phyloP scores from a whole-genome alignment of 225 moss, liverwort and hornwort species.

The Sphagnum tenellum region DNA sequence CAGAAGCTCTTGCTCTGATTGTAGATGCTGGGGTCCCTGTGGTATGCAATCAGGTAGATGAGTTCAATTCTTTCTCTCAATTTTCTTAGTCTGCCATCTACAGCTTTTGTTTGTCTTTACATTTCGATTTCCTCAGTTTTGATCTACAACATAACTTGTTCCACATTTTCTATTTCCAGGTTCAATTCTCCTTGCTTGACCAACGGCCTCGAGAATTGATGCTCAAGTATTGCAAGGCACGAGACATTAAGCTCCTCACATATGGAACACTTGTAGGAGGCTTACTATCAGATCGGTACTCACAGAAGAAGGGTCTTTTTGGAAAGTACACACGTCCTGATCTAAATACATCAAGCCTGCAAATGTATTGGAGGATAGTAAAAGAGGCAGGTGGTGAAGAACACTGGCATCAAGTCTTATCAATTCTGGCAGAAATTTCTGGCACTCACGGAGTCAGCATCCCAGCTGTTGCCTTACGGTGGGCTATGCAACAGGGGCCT shows the following conservation, averaged over 20 bases:
- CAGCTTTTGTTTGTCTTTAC: too few species aligned
- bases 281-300: slow-evolving; percentile 28
- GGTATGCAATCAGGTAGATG: slow-evolving; percentile 44
- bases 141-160: too few species aligned
- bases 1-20: slow-evolving; percentile 32
- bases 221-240: slow-evolving; percentile 34
- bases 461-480: slow-evolving; percentile 24
- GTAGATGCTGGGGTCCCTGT: slow-evolving; percentile 30
- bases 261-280: slow-evolving; percentile 48
- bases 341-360: slow-evolving; percentile 49
- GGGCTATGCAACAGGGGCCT: slow-evolving; percentile 51
- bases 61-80: too few species aligned
- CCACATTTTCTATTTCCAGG: slow-evolving; percentile 5
- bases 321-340: slow-evolving; percentile 26
- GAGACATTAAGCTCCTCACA: slow-evolving; percentile 40
- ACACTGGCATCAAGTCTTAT: slow-evolving; percentile 27
- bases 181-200: slow-evolving; percentile 40
- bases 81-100: too few species aligned
- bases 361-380: slow-evolving; percentile 47
- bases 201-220: slow-evolving; percentile 32
- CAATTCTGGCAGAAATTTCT: slow-evolving; percentile 25
- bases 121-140: too few species aligned
- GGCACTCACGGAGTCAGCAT: slow-evolving; percentile 28
- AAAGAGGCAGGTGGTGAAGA: slow-evolving; percentile 39
- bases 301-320: slow-evolving; percentile 26